These are phyloP conservation scores for Eucalyptus sp. DNA, from an alignment of 345 rosid species.

Conservation along the genomic window DNA sequence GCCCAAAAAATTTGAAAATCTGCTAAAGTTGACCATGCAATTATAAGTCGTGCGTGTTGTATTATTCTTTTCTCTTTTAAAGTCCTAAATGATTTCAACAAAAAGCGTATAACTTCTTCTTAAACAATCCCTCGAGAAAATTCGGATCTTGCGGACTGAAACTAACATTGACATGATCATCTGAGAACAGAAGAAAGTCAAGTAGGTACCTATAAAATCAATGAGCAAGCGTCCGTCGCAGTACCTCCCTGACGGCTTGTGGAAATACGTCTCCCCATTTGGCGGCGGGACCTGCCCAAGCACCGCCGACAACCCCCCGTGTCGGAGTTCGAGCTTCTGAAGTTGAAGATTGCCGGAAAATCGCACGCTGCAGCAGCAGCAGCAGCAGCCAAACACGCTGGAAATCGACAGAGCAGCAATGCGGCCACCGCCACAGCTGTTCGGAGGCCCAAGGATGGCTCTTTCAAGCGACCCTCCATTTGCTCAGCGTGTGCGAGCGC, in stretches of 20 bases:
- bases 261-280: conserved; percentile 44
- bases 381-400: not conserved
- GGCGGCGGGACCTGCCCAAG: conserved; percentile 47
- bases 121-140: not conserved
- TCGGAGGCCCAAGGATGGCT: not conserved
- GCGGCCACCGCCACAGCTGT: not conserved
- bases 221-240: conserved; percentile 48
- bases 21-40: not conserved
- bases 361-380: not conserved
- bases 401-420: not conserved
- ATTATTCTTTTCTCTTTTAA: not conserved
- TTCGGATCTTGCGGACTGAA: not conserved
- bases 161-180: not conserved
- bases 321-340: conserved; percentile 38
- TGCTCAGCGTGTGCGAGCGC: not conserved
- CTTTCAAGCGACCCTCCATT: not conserved
- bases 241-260: conserved; percentile 41
- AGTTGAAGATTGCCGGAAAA: conserved; percentile 30
- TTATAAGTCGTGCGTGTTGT: not conserved
- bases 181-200: not conserved
- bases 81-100: not conserved
- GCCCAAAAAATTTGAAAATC: not conserved
- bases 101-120: not conserved
- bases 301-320: conserved; percentile 40
- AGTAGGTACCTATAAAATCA: conserved; percentile 43